These are phyloP conservation scores for Geotrichum cucujoidarum DNA, from an alignment of 1,139 yeast species.

Conservation along the genomic window DNA sequence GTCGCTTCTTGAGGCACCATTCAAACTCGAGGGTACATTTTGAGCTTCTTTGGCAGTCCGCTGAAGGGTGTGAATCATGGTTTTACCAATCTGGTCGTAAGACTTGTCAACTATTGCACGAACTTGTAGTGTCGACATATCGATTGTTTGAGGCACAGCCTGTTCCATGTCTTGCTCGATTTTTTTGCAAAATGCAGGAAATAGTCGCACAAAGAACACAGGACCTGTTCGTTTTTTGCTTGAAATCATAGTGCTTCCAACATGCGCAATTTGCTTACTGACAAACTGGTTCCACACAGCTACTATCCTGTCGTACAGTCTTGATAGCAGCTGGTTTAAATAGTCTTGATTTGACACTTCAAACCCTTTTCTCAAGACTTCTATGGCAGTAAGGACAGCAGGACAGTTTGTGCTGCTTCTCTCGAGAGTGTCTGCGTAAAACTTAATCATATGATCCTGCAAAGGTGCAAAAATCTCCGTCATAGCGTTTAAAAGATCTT, in stretches of 20 bases:
- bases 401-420: slow-evolving; percentile 42
- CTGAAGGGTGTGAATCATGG: slow-evolving; percentile 33
- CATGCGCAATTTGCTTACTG: slow-evolving; percentile 48
- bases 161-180: slow-evolving; percentile 32
- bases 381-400: slow-evolving; percentile 42
- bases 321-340: slow-evolving; percentile 49
- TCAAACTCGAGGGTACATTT: slow-evolving; percentile 15
- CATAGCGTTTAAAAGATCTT: slow-evolving; percentile 50
- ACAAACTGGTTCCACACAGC: slow-evolving; percentile 58
- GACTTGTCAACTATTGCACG: slow-evolving; percentile 43
- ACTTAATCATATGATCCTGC: slow-evolving; percentile 42
- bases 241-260: slow-evolving; percentile 50
- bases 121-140: slow-evolving; percentile 29
- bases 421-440: slow-evolving; percentile 36
- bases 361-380: slow-evolving; percentile 37
- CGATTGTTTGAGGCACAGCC: slow-evolving; percentile 24
- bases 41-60: slow-evolving; percentile 30
- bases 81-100: slow-evolving; percentile 38
- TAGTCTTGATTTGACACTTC: slow-evolving; percentile 64
- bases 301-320: slow-evolving; percentile 49
- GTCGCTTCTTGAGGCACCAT: slow-evolving; percentile 5
- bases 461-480: slow-evolving; percentile 53
- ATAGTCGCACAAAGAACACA: slow-evolving; percentile 42
- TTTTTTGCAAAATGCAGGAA: slow-evolving; percentile 43
- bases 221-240: slow-evolving; percentile 42